phyloP scores from a whole-genome alignment of 1,139 yeast species.

The Scheffersomyces cryptocercus region DNA sequence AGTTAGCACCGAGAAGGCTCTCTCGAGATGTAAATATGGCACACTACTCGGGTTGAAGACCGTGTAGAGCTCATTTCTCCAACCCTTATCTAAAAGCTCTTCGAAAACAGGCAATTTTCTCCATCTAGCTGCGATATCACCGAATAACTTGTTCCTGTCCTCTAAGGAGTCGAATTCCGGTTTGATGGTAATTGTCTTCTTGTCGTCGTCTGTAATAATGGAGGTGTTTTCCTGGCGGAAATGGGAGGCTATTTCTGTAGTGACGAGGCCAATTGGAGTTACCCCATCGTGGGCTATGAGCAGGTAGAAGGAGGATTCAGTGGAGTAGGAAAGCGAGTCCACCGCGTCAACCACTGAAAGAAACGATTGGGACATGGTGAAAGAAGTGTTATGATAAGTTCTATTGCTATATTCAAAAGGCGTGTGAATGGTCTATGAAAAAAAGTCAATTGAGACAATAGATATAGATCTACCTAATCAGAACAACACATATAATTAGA shows the following conservation, averaged over 20 bases:
- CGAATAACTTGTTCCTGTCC: constrained; percentile 47
- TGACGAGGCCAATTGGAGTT: constrained; percentile 52
- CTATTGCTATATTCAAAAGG: too few relatives aligned
- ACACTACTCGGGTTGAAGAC: constrained; percentile 56
- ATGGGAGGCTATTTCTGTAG: constrained; percentile 44
- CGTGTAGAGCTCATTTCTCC: constrained; percentile 85
- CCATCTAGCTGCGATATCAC: constrained; percentile 46
- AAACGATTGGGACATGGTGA: too few relatives aligned
- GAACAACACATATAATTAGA: too few relatives aligned
- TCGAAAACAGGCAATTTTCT: constrained; percentile 36
- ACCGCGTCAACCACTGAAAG: constrained; percentile 33
- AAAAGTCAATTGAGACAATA: too few relatives aligned
- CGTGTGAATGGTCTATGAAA: too few relatives aligned
- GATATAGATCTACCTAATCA: too few relatives aligned
- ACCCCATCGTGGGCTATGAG: constrained; percentile 53
- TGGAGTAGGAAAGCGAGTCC: constrained; percentile 49
- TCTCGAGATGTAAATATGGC: constrained; percentile 71
- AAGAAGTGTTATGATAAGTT: too few relatives aligned
- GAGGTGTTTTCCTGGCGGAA: constrained; percentile 26
- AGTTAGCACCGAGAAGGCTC: constrained; percentile 76
- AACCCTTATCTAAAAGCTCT: constrained; percentile 56
- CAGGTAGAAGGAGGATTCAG: constrained; percentile 27
- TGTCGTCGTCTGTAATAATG: constrained; percentile 33
- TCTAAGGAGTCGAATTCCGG: constrained; percentile 43
- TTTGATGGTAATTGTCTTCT: constrained; percentile 37